Percentiles rank a stretch among this genome's conserved stretches.
Conservation (phyloP, 2,329 filamentous ascomycete species). For the Fusarium scirpi region DNA sequence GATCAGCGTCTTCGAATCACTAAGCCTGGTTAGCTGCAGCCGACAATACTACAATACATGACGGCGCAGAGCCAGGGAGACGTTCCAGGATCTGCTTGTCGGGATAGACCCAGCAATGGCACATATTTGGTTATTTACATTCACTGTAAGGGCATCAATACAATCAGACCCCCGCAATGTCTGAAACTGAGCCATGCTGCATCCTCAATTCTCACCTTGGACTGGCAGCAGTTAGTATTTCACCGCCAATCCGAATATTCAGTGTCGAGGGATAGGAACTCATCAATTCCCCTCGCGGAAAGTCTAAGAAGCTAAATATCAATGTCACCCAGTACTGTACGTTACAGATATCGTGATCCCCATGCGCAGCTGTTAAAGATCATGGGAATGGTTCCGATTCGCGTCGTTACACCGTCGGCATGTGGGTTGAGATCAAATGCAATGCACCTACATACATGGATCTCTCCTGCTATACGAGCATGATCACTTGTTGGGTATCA, state of each 20-base stretch:
- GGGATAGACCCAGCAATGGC: constrained; percentile 18
- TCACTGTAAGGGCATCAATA: constrained; percentile 21
- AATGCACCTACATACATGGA: constrained; percentile 4
- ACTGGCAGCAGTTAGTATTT: constrained; percentile 4
- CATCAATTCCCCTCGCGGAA: background rate
- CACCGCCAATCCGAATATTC: constrained; percentile 22
- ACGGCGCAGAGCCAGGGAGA: constrained; percentile 8
- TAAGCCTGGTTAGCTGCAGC: background rate
- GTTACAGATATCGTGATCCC: constrained; percentile 22
- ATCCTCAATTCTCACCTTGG: constrained; percentile 11
- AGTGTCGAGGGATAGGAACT: background rate
- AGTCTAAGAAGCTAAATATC: constrained; percentile 3
- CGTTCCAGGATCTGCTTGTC: constrained; percentile 16
- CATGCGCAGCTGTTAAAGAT: constrained; percentile 27
- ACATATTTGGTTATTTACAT: constrained; percentile 26
- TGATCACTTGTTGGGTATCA: background rate
- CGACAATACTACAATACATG: background rate
- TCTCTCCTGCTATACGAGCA: background rate
- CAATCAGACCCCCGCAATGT: constrained; percentile 29
- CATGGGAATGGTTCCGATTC: constrained; percentile 45
- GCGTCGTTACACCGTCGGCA: constrained; percentile 22
- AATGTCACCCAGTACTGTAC: constrained; percentile 12
- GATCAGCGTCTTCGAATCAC: background rate
- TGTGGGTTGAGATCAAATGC: constrained; percentile 31
- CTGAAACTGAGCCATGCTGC: constrained; percentile 36